phyloP scores from a whole-genome alignment of 1,139 yeast genomes.

The Diutina neorugosa region DNA sequence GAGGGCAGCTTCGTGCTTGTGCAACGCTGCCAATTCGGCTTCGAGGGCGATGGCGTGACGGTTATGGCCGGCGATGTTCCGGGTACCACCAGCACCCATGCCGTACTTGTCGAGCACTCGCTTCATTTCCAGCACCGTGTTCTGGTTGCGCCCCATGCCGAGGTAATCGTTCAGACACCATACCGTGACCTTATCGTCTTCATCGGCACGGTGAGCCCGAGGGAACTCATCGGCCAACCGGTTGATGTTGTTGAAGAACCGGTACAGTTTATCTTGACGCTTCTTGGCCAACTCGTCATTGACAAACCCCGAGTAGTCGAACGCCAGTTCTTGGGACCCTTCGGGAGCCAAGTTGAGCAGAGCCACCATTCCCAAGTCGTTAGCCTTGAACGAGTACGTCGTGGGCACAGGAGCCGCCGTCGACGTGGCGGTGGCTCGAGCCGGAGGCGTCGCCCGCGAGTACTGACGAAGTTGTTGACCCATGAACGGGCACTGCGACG shows the following conservation, averaged over 20 bases:
- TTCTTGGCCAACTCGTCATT: constrained; percentile 55
- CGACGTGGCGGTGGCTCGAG: constrained; percentile 26
- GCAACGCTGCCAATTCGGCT: constrained; percentile 77
- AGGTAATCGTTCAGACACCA: constrained; percentile 98
- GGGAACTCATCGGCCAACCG: constrained; percentile 93
- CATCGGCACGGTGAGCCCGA: constrained; percentile 66
- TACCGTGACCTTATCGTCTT: constrained; percentile 80
- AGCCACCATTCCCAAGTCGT: constrained; percentile 5
- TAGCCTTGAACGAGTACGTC: constrained; percentile 22
- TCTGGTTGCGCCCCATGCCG: constrained; percentile 80
- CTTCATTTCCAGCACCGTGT: constrained; percentile 68
- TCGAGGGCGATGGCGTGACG: constrained; percentile 77
- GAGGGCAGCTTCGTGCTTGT: constrained; percentile 89
- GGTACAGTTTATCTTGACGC: constrained; percentile 81
- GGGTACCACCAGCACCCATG: constrained; percentile 98
- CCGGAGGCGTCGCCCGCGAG: constrained; percentile 46
- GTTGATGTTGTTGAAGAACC: constrained; percentile 93
- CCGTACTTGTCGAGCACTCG: constrained; percentile 80
- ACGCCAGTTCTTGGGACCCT: constrained; percentile 30
- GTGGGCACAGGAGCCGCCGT: constrained; percentile 17
- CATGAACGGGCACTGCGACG: constrained; percentile 80
- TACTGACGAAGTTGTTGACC: constrained; percentile 60
- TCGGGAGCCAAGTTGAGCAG: constrained; percentile 12
- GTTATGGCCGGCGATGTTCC: constrained; percentile 98
- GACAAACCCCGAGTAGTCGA: constrained; percentile 58